Percentiles rank a stretch among this genome's conserved stretches.
Conservation (phyloP, 106 monocot species). For the Posidonia australis region DNA sequence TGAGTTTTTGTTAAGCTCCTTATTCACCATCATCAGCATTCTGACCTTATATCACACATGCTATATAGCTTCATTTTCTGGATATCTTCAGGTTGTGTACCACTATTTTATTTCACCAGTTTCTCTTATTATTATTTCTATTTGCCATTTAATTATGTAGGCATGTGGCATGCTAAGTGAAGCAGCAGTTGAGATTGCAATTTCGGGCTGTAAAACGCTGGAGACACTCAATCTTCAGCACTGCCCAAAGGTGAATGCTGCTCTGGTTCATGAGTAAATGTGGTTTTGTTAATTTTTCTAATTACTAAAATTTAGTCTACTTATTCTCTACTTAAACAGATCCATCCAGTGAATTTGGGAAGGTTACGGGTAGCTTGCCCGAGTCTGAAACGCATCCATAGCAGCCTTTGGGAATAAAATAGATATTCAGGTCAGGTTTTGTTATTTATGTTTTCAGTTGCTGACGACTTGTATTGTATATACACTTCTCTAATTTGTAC, state of each 20-base stretch:
- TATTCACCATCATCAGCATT: no score
- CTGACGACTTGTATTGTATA: background rate
- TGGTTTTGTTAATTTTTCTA: background rate
- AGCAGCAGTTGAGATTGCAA: constrained; percentile 14
- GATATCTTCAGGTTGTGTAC: no score
- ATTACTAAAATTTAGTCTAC: background rate
- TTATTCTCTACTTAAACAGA: constrained; percentile 1
- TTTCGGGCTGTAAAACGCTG: constrained; percentile 11
- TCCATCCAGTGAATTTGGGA: constrained; percentile 6
- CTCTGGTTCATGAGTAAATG: background rate
- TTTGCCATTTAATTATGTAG: constrained; percentile 5
- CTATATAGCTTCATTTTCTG: no score
- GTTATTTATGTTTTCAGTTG: background rate
- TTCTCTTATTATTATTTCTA: background rate
- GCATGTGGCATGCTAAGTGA: constrained; percentile 20
- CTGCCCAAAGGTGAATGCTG: constrained; percentile 15
- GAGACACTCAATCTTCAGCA: constrained; percentile 23
- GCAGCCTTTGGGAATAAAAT: constrained; percentile 10
- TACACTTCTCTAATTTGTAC: background rate
- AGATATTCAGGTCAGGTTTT: background rate
- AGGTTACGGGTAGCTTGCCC: constrained; percentile 16
- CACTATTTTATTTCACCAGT: background rate
- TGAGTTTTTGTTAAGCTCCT: no score
- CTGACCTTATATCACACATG: no score
- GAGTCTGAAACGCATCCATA: constrained; percentile 21